Evolutionary conservation across 2,329 filamentous ascomycete genomes (phyloP), one percentile per base, ranked within the genome.

Genomic region (Talaromyces piceae): DNA sequence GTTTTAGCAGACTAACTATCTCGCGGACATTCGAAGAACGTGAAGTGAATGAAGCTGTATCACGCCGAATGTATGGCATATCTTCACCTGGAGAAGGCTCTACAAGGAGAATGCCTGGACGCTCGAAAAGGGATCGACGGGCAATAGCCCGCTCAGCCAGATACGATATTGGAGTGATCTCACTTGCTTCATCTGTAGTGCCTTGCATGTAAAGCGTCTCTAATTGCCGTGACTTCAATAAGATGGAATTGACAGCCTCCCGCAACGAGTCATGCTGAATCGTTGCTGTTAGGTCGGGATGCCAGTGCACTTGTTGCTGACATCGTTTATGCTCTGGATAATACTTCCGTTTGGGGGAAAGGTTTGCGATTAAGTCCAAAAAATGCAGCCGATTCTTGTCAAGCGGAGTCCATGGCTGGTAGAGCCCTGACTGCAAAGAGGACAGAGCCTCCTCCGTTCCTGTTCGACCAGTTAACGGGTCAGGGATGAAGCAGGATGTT

Each of bases 391-490:
- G 23, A 4, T 22, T n/a, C 4, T 16, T 3, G 16, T 0, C 45
- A 23, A 76, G 41, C 0, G 70, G 65, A 0, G 51, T 59, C 77
- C 77, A 81, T 0, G 78, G 77, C 28, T 78, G 76, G 28, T 73
- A 77, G 1, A 65, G 63, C 0, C 75, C 78, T 0, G 79, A 79
- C 2, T 63, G 58, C 0, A 86, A 64, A 25, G 70, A 73, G 2
- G 71, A 63, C 0, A 82, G 53, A 0, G 80, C 76, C 61, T 85
- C 81, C 58, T 87, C 83, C 0, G 73, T 76, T 0, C 84, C 84
- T 0, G 81, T 86, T 0, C 74, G 70, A 0, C 73, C 67, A 0
- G 82, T 86, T 0, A 87, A 68, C 0, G 70, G 64, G 58, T 87
- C 84, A 0, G 79, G 75, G 0, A 86, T 30, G 0, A 75, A 58